Evolutionary conservation across 768 basidiomycete species (phyloP).

Genomic region (Inosperma sp.): DNA sequence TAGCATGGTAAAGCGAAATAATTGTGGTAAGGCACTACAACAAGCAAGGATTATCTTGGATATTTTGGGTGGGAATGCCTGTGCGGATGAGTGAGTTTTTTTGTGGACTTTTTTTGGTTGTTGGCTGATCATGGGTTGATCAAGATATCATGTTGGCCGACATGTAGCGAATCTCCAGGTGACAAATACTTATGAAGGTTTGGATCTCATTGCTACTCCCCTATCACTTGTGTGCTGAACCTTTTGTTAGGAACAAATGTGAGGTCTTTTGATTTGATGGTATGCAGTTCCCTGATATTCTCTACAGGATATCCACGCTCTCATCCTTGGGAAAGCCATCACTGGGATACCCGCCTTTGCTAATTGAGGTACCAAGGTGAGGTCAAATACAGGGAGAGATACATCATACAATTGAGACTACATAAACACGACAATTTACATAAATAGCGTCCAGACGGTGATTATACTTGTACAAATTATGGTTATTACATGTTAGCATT

Average conservation of each 20-base stretch:
- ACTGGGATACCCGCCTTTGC: conserved; percentile 86
- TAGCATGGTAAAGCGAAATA: conserved; percentile 91
- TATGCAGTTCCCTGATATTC: conserved; percentile 10
- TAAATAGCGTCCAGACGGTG: too few species aligned
- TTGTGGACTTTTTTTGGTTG: not conserved
- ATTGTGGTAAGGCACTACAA: conserved; percentile 88
- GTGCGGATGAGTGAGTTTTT: conserved; percentile 76
- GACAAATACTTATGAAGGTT: conserved; percentile 94
- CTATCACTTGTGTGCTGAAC: not conserved
- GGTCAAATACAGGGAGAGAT: not conserved
- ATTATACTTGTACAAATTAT: not conserved
- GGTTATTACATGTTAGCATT: conserved; percentile 58
- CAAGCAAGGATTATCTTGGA: conserved; percentile 81
- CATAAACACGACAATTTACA: too few species aligned
- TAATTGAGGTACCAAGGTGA: conserved; percentile 32
- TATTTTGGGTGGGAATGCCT: conserved; percentile 91
- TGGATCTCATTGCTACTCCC: conserved; percentile 12
- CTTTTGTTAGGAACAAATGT: conserved; percentile 54
- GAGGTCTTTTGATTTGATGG: conserved; percentile 17
- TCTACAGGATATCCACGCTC: conserved; percentile 76
- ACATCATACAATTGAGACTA: not conserved
- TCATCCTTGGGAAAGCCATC: conserved; percentile 90
- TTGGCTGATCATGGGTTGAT: not conserved
- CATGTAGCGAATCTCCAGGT: conserved; percentile 95
- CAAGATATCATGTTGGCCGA: conserved; percentile 87